These are phyloP conservation scores for Mucor ambiguus DNA, from an alignment of 371 early-diverging fungal species.

Conservation along the genomic window DNA sequence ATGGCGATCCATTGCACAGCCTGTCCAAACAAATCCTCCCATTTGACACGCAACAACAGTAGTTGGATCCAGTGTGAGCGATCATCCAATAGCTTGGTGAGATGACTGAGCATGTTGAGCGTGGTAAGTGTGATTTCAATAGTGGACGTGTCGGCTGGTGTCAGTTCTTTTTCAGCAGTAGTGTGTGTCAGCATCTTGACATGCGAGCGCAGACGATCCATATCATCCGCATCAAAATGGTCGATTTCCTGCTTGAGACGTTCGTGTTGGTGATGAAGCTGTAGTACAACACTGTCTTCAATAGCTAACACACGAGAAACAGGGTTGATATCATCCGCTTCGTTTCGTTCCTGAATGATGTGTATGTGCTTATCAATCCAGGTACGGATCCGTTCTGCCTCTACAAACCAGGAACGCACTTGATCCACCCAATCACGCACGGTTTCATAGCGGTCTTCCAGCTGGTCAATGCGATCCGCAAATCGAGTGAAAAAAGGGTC, in stretches of 20 bases:
- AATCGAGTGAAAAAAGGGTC: conserved; percentile 13
- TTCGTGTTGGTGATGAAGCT: conserved; percentile 16
- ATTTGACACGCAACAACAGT: conserved; percentile 40
- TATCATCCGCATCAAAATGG: conserved; percentile 27
- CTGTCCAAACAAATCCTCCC: conserved; percentile 50
- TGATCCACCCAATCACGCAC: conserved; percentile 55
- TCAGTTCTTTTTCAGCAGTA: conserved; percentile 28
- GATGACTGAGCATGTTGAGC: conserved; percentile 40
- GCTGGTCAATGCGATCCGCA: conserved; percentile 5
- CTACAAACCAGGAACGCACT: conserved; percentile 56
- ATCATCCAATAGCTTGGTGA: conserved; percentile 33
- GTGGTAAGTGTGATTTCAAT: conserved; percentile 56
- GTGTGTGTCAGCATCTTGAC: conserved; percentile 43
- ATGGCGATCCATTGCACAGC: conserved; percentile 45
- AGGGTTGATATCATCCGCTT: conserved; percentile 34
- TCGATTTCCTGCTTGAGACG: conserved; percentile 19
- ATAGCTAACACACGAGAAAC: conserved; percentile 30
- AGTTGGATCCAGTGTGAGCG: conserved; percentile 38
- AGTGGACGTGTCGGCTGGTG: conserved; percentile 58
- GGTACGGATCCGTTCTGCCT: conserved; percentile 53
- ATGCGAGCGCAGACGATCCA: conserved; percentile 52
- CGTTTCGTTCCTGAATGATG: conserved; percentile 34
- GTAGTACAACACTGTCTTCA: conserved; percentile 17
- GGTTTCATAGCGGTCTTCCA: conserved; percentile 27
- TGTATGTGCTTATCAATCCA: conserved; percentile 46